A percentile compares a stretch with the other conserved stretches of the same genome.
Evolutionary conservation across 129 eudicot genomes (phyloP).

Genomic region (Scalesia atractyloides): DNA sequence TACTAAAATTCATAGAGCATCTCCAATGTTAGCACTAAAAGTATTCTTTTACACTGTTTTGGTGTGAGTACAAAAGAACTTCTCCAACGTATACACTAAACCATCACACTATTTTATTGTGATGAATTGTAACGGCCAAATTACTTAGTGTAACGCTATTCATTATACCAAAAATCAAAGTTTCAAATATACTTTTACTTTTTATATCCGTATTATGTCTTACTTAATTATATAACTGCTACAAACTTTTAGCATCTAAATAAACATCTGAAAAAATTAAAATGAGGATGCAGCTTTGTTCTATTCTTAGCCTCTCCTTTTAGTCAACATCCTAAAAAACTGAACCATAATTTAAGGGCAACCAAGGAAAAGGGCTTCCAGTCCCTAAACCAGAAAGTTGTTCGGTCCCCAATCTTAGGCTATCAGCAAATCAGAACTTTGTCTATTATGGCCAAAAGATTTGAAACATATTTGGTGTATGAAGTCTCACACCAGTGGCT

Average conservation of each 20-base stretch:
- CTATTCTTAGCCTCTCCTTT: slow-evolving; percentile 7
- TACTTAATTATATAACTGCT: not conserved
- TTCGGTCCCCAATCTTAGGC: not conserved
- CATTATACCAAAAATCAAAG: not conserved
- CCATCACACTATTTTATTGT: too few relatives aligned
- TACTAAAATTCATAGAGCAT: too few relatives aligned
- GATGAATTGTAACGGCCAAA: not conserved
- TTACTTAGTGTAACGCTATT: not conserved
- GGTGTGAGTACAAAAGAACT: too few relatives aligned
- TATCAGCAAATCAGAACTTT: not conserved
- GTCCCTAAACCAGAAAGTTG: not conserved
- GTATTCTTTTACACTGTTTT: too few relatives aligned
- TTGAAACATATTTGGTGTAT: not conserved
- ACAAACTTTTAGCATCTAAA: not conserved
- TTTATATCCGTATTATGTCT: not conserved
- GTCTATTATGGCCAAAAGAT: not conserved
- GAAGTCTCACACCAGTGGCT: not conserved
- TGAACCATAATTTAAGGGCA: not conserved
- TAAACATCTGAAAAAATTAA: not conserved
- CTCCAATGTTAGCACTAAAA: too few relatives aligned
- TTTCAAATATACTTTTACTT: not conserved
- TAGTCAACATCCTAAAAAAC: not conserved
- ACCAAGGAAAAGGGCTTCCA: slow-evolving; percentile 1
- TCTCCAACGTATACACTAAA: too few relatives aligned
- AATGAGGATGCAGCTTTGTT: slow-evolving; percentile 12